These are phyloP conservation scores for Fusarium albosuccineum DNA, from an alignment of 2,329 filamentous ascomycete species.

Conservation along the genomic window DNA sequence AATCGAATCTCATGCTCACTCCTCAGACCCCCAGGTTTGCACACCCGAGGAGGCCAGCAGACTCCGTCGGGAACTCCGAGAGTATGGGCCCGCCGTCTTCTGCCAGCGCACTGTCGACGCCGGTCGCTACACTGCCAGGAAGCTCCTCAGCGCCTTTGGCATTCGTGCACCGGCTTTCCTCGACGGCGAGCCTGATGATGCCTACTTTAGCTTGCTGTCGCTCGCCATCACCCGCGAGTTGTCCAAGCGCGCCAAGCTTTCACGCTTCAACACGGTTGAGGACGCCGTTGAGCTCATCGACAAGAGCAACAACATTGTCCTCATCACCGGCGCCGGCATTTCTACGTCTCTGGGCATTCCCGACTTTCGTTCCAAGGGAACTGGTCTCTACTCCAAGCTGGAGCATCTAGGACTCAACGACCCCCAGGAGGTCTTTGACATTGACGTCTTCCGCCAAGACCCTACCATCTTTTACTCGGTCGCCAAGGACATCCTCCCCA, in stretches of 20 bases:
- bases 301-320: slow-evolving; percentile 84
- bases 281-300: slow-evolving; percentile 85
- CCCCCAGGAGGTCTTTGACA: slow-evolving; percentile 96
- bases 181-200: slow-evolving; percentile 74
- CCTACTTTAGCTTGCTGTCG: slow-evolving; percentile 80
- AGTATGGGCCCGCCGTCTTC: slow-evolving; percentile 83
- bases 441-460: slow-evolving; percentile 85
- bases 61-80: slow-evolving; percentile 78
- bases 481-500: slow-evolving; percentile 89
- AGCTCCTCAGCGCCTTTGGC: slow-evolving; percentile 87
- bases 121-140: slow-evolving; percentile 80
- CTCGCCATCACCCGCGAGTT: slow-evolving; percentile 85
- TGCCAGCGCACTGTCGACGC: slow-evolving; percentile 77
- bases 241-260: slow-evolving; percentile 82
- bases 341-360: slow-evolving; percentile 97
- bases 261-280: slow-evolving; percentile 85
- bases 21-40: slow-evolving; percentile 65
- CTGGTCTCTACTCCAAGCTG: slow-evolving; percentile 89
- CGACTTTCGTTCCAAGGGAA: slow-evolving; percentile 95
- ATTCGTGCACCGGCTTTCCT: slow-evolving; percentile 81
- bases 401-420: slow-evolving; percentile 82
- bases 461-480: slow-evolving; percentile 92
- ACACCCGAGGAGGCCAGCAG: slow-evolving; percentile 76
- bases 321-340: slow-evolving; percentile 95
- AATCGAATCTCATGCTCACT: slow-evolving; percentile 12